A percentile compares a stretch with the other conserved stretches of the same genome.
Evolutionary conservation across 2,329 filamentous ascomycete genomes (phyloP).

Genomic region (Paecilomyces sp.): DNA sequence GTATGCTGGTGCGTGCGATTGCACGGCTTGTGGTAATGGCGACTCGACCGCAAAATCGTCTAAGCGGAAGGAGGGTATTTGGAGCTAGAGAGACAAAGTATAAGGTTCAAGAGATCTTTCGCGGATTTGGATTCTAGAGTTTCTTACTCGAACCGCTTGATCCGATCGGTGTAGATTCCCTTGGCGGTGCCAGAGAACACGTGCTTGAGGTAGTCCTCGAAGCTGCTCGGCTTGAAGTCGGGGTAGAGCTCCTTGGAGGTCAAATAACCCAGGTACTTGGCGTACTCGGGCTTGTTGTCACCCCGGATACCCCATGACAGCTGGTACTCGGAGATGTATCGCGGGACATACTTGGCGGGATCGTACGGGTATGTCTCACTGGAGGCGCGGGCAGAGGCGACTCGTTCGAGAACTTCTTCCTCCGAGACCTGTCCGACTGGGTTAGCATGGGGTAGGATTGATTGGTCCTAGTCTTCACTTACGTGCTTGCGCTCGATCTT

Average conservation of each 20-base stretch:
- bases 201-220: conserved; percentile 33
- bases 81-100: background rate
- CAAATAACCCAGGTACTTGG: conserved; percentile 50
- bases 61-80: background rate
- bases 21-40: background rate
- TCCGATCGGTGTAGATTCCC: conserved; percentile 29
- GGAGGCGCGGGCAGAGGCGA: conserved; percentile 25
- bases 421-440: conserved; percentile 20
- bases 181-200: conserved; percentile 35
- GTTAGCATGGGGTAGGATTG: background rate
- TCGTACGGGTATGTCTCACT: conserved; percentile 32
- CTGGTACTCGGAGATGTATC: conserved; percentile 37
- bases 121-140: conserved; percentile 29
- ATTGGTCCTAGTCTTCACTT: conserved; percentile 10
- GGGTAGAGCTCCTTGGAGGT: conserved; percentile 48
- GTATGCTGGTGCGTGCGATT: background rate
- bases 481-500: conserved; percentile 35
- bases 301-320: conserved; percentile 42
- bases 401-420: conserved; percentile 25
- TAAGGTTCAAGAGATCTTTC: conserved; percentile 16
- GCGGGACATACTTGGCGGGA: conserved; percentile 26
- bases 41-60: background rate
- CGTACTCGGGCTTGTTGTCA: conserved; percentile 48
- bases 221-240: conserved; percentile 36
- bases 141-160: conserved; percentile 16